Conservation (phyloP, 2,329 filamentous ascomycete genomes). For the Dendryphion nanum region DNA sequence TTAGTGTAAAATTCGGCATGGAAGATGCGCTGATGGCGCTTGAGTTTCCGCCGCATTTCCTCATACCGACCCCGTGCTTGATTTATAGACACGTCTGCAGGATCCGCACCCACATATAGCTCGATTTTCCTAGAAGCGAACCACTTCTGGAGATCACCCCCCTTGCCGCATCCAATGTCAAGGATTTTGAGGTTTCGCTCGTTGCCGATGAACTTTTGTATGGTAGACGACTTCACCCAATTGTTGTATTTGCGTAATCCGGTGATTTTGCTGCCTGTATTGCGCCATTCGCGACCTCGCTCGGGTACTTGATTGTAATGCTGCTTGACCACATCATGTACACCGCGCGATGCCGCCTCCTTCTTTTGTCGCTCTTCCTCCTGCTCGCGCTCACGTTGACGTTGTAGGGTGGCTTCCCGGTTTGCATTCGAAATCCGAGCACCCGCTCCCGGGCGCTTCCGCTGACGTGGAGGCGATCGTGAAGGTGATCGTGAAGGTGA, state of each 20-base stretch:
- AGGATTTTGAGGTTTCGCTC: conserved; percentile 70
- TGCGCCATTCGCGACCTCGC: conserved; percentile 89
- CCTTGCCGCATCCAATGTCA: conserved; percentile 95
- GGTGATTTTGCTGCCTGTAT: conserved; percentile 92
- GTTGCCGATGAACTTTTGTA: conserved; percentile 76
- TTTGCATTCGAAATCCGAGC: conserved; percentile 65
- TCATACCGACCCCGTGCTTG: conserved; percentile 85
- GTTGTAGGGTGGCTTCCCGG: conserved; percentile 64
- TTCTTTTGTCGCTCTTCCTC: conserved; percentile 49
- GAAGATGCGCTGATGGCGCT: conserved; percentile 62
- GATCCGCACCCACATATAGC: conserved; percentile 91
- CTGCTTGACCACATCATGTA: conserved; percentile 83
- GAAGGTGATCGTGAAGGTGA: conserved; percentile 36
- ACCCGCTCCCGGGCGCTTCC: conserved; percentile 57
- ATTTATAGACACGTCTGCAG: conserved; percentile 86
- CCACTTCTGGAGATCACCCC: conserved; percentile 94
- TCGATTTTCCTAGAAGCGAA: conserved; percentile 86
- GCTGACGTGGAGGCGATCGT: conserved; percentile 56
- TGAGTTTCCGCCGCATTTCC: conserved; percentile 62
- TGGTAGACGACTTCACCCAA: conserved; percentile 97
- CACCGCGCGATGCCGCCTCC: conserved; percentile 51
- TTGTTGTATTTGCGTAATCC: conserved; percentile 95
- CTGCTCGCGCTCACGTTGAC: conserved; percentile 41
- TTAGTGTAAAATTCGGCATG: conserved; percentile 86
- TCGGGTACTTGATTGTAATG: conserved; percentile 97